Evolutionary conservation across 2,329 filamentous ascomycete genomes (phyloP), one percentile per base, ranked within the genome.

Genomic region (Xylaria sp.): DNA sequence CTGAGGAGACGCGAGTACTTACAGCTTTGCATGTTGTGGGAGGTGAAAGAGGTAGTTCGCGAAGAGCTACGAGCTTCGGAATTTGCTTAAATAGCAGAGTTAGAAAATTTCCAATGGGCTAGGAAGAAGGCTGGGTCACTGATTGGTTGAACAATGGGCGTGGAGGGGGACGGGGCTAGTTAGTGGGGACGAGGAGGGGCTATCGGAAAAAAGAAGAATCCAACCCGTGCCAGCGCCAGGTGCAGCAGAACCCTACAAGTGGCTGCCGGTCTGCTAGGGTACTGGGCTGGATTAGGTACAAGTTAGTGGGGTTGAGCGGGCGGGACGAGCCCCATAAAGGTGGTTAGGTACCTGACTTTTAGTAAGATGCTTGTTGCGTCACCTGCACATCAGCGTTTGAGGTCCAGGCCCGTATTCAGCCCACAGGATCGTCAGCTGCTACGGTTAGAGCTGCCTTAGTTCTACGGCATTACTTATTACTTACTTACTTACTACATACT

Each of bases 71-170:
- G 53, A 65, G 60, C 53, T 68, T 63, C 25, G 13, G 65, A 53
- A 69, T 60, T 60, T 56, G 4, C 43, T 68, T 68, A 68, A 68
- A 68, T 28, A 32, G 39, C 43, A 56, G 52, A 62, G 61, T 61
- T 25, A 52, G 58, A 71, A 69, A 72, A 66, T 71, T 70, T 70
- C 63, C 53, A 20, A 59, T 48, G 34, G 57, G 43, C 48, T 39
- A 32, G n/a, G n/a, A n/a, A 58, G 63, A 41, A 28, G 18, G 28
- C 28, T 28, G 9, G 8, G 8, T n/a, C 20, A 10, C 13, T 64
- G 53, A 70, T 70, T 70, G 68, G 68, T 56, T 52, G 10, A 18
- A 15, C 30, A 15, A 34, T 4, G 39, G 45, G 50, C 20, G 52
- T 39, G 30, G 64, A 34, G 34, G 32, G 61, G 25, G 23, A 39